phyloP scores from a whole-genome alignment of 192 early-diverging fungal species.

The Gonapodya prolifera region DNA sequence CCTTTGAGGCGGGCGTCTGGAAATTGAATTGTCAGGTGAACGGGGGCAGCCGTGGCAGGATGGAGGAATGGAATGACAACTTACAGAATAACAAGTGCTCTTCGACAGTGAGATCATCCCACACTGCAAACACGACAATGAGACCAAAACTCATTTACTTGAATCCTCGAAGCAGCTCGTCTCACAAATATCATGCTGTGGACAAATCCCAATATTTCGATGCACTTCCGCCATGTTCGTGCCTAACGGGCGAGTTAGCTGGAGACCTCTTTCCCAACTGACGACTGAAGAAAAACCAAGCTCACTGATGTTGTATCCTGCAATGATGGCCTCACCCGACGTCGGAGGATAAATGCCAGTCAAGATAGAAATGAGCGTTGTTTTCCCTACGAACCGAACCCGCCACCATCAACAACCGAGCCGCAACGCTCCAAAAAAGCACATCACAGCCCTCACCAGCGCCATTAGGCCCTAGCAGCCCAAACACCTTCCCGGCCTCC shows the following conservation, averaged over 20 bases:
- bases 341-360: constrained; percentile 51
- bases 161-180: neutral
- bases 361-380: constrained; percentile 56
- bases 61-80: neutral
- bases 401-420: neutral
- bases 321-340: constrained; percentile 37
- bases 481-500: constrained; percentile 47
- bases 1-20: constrained; percentile 57
- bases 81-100: constrained; percentile 51
- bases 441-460: constrained; percentile 1
- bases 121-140: constrained; percentile 19
- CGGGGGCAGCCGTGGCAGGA: neutral
- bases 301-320: constrained; percentile 33
- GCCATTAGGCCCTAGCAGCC: constrained; percentile 33
- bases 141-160: neutral
- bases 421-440: neutral
- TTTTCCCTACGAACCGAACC: constrained; percentile 39
- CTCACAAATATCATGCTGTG: constrained; percentile 36
- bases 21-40: neutral
- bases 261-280: too few species aligned
- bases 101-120: constrained; percentile 54
- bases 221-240: constrained; percentile 40
- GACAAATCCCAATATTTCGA: constrained; percentile 54
- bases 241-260: too few species aligned
- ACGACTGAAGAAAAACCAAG: too few species aligned